Conservation (phyloP, 495 filamentous ascomycete species). For the Penicillium verhagenii region DNA sequence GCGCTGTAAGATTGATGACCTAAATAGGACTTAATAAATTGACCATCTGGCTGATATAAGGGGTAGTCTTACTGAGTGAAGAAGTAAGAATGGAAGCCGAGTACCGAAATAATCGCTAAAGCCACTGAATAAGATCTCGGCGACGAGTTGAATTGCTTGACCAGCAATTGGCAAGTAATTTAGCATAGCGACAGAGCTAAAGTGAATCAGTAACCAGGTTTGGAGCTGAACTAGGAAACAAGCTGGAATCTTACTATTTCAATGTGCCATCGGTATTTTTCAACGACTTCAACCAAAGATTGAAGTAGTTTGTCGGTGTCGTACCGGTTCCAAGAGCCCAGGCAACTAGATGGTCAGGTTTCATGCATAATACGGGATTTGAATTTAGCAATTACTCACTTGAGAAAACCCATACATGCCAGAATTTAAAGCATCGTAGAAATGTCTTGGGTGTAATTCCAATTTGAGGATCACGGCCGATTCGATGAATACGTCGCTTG, state of each 20-base stretch:
- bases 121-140: slow-evolving; percentile 15
- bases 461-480: slow-evolving; percentile 11
- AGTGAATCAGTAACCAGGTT: background rate
- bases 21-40: background rate
- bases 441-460: slow-evolving; percentile 13
- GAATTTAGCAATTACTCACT: too few species aligned
- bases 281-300: slow-evolving; percentile 18
- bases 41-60: background rate
- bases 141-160: slow-evolving; percentile 17
- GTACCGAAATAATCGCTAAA: slow-evolving; percentile 14
- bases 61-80: slow-evolving; percentile 6
- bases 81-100: slow-evolving; percentile 13
- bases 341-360: slow-evolving; percentile 7
- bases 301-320: slow-evolving; percentile 16
- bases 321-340: slow-evolving; percentile 12
- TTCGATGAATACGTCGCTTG: slow-evolving; percentile 5
- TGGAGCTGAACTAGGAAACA: background rate
- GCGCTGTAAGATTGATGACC: slow-evolving; percentile 12
- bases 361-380: background rate
- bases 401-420: slow-evolving; percentile 15
- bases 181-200: slow-evolving; percentile 16
- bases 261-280: slow-evolving; percentile 11
- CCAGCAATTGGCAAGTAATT: slow-evolving; percentile 17
- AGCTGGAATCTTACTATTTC: slow-evolving; percentile 14
- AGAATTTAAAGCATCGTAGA: slow-evolving; percentile 12